Percentiles rank a stretch among this genome's conserved stretches.
These are phyloP conservation scores for Chondrus crispus DNA, from an alignment of 23 red algal genomes.

Conservation along the genomic window DNA sequence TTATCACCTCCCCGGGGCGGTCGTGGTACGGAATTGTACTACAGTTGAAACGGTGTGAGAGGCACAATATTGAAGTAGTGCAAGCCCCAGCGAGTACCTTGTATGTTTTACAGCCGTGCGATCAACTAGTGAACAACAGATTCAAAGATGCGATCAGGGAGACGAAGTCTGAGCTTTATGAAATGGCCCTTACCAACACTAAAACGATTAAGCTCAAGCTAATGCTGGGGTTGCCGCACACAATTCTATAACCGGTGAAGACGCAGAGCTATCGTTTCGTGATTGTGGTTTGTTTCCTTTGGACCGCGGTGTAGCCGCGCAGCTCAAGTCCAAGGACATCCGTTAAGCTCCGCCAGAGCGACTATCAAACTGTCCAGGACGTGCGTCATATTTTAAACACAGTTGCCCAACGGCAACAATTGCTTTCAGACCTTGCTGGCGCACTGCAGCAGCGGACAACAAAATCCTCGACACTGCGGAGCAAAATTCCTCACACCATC, in stretches of 20 bases:
- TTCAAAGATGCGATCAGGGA: not conserved
- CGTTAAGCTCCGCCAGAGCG: too few relatives aligned
- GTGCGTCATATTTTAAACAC: too few relatives aligned
- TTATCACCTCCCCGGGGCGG: too few relatives aligned
- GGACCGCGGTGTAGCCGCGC: not conserved
- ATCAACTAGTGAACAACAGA: not conserved
- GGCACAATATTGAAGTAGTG: not conserved
- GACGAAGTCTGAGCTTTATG: not conserved
- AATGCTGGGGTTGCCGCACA: not conserved
- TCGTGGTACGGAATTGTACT: too few relatives aligned
- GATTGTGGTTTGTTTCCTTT: conserved; percentile 2
- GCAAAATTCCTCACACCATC: too few relatives aligned
- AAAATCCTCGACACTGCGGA: too few relatives aligned
- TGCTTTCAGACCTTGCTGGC: too few relatives aligned
- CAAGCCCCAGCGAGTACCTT: not conserved
- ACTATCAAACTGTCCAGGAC: too few relatives aligned
- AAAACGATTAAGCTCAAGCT: not conserved
- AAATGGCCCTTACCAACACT: not conserved
- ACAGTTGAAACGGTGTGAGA: not conserved
- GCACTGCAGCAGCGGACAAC: too few relatives aligned
- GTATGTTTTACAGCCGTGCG: conserved; percentile 8
- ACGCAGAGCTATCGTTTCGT: not conserved
- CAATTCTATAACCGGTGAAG: not conserved
- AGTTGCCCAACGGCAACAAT: too few relatives aligned
- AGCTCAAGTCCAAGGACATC: too few relatives aligned